Conservation (phyloP, 192 early-diverging fungal genomes). For the Mortierella claussenii region DNA sequence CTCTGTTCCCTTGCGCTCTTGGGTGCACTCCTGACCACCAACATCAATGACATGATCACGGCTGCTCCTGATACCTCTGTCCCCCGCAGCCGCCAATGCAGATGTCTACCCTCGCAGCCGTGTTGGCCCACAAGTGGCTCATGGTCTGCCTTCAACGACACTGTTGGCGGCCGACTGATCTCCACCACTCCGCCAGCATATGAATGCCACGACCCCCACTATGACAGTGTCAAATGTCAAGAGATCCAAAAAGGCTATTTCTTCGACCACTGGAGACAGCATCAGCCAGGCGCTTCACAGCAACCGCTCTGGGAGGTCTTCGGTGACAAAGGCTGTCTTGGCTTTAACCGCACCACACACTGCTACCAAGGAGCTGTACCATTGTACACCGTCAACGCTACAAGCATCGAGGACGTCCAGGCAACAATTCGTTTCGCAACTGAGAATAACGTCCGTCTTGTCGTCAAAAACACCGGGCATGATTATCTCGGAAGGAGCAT, state of each 20-base stretch:
- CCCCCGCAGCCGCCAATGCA: not conserved
- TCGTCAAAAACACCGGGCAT: slow-evolving; percentile 68
- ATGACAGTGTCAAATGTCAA: slow-evolving; percentile 36
- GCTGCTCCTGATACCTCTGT: not conserved
- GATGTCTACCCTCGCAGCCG: slow-evolving; percentile 15
- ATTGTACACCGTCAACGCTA: slow-evolving; percentile 45
- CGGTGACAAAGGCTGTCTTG: slow-evolving; percentile 14
- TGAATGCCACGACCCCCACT: slow-evolving; percentile 41
- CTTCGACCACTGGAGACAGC: slow-evolving; percentile 23
- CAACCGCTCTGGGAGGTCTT: slow-evolving; percentile 27
- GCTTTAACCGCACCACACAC: slow-evolving; percentile 22
- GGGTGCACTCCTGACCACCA: not conserved
- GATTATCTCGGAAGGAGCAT: slow-evolving; percentile 58
- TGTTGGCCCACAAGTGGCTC: slow-evolving; percentile 36
- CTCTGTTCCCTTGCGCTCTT: not conserved
- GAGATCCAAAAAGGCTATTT: slow-evolving; percentile 46
- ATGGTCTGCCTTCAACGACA: slow-evolving; percentile 35
- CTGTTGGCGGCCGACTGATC: slow-evolving; percentile 27
- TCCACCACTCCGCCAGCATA: slow-evolving; percentile 34
- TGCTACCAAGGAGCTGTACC: slow-evolving; percentile 51
- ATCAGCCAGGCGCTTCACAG: slow-evolving; percentile 23
- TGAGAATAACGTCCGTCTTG: slow-evolving; percentile 58
- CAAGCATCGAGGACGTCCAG: slow-evolving; percentile 36
- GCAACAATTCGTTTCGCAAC: slow-evolving; percentile 45
- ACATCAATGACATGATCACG: not conserved